Evolutionary conservation across 83 land plant species (phyloP).

Genomic region (Isoetes engelmannii): DNA sequence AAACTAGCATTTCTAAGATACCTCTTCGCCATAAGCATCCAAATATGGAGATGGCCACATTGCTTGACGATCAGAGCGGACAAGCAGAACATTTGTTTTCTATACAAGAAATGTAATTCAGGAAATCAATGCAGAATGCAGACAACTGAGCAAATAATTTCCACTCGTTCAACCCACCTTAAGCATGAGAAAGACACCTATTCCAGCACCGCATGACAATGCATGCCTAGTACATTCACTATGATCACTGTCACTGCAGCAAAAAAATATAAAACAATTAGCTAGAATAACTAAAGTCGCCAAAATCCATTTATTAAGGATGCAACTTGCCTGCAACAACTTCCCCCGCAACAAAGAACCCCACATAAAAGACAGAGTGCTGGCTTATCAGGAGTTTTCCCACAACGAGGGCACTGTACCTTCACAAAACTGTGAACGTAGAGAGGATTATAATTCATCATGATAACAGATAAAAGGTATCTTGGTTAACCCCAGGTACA

Average conservation of each 20-base stretch:
- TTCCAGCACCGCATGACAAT: slow-evolving; percentile 70
- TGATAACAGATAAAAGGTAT: background rate
- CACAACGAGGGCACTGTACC: slow-evolving; percentile 56
- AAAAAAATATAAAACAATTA: slow-evolving; percentile 2
- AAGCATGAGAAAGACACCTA: slow-evolving; percentile 76
- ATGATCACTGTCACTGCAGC: slow-evolving; percentile 30
- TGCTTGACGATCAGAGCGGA: slow-evolving; percentile 55
- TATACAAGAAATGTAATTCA: slow-evolving; percentile 18
- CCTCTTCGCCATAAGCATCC: slow-evolving; percentile 94
- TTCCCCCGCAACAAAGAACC: slow-evolving; percentile 59
- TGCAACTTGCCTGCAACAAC: slow-evolving; percentile 73
- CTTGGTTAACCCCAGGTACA: background rate
- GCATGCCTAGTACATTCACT: slow-evolving; percentile 66
- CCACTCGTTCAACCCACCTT: slow-evolving; percentile 37
- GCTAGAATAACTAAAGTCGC: background rate
- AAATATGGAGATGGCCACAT: slow-evolving; percentile 83
- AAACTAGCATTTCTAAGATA: slow-evolving; percentile 5
- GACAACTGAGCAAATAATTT: background rate
- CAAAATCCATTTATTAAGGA: too few species aligned
- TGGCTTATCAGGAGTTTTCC: slow-evolving; percentile 52
- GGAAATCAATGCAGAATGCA: background rate
- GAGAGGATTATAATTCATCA: background rate
- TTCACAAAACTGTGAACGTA: slow-evolving; percentile 59
- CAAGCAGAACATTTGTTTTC: slow-evolving; percentile 71
- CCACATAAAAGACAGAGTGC: slow-evolving; percentile 92